A percentile compares a stretch with the other conserved stretches of the same genome.
phyloP scores from a whole-genome alignment of 495 filamentous ascomycete species.

The Aspergillus avenaceus region DNA sequence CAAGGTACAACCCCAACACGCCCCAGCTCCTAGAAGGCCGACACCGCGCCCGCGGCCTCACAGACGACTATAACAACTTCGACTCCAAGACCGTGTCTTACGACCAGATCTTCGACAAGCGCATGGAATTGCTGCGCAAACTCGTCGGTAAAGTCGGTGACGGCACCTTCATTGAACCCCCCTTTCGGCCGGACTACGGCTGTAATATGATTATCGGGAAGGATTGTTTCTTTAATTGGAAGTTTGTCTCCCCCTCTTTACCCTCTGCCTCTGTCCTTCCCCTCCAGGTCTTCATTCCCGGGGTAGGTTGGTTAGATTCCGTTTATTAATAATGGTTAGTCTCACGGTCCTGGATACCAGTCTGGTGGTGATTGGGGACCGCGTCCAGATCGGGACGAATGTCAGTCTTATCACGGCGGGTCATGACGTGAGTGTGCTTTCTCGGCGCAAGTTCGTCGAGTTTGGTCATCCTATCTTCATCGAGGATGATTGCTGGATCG shows the following conservation, averaged over 20 bases:
- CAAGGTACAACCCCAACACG: slow-evolving; percentile 40
- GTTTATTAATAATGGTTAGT: slow-evolving; percentile 9
- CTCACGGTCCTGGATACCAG: slow-evolving; percentile 70
- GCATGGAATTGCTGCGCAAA: slow-evolving; percentile 34
- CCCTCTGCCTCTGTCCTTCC: not conserved
- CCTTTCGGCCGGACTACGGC: slow-evolving; percentile 52
- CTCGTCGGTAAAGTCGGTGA: slow-evolving; percentile 42
- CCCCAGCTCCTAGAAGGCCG: slow-evolving; percentile 40
- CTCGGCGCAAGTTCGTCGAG: slow-evolving; percentile 70
- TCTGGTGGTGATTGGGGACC: slow-evolving; percentile 65
- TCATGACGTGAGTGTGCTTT: slow-evolving; percentile 66
- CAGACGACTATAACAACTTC: slow-evolving; percentile 45
- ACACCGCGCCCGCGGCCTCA: slow-evolving; percentile 39
- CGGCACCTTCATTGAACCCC: slow-evolving; percentile 46
- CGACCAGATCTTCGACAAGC: slow-evolving; percentile 28
- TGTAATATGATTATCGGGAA: slow-evolving; percentile 49
- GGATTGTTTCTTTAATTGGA: slow-evolving; percentile 51
- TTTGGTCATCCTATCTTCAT: slow-evolving; percentile 66
- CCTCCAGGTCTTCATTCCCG: too few species aligned
- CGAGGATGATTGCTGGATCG: slow-evolving; percentile 83
- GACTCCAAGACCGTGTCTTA: slow-evolving; percentile 36
- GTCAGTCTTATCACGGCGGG: slow-evolving; percentile 62
- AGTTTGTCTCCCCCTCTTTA: slow-evolving; percentile 24
- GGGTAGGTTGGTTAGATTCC: too few species aligned
- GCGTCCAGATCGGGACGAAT: slow-evolving; percentile 72